Base-by-base conservation (phyloP, 441 rosid genomes). In the Croton laevigatus region DNA sequence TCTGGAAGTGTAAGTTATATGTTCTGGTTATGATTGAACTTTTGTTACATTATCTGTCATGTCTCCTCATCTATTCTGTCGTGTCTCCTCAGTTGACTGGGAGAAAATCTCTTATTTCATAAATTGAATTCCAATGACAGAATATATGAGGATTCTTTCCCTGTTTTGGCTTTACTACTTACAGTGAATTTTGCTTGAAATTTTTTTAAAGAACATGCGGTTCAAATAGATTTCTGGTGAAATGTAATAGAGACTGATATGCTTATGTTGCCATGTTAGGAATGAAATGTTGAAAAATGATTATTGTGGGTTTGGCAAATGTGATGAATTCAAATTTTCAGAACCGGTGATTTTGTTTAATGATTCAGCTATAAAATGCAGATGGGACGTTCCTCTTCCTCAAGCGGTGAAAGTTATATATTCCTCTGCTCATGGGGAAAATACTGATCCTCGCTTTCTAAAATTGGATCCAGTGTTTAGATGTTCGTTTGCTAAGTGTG, bases 351-450 rank as follows among this genome's bases (percentile, higher is more conserved):
- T 71, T 49, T 58, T 70, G 73, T 73, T 68, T 81, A 51, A 75
- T 75, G 23, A 74, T 74, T 20, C 59, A 32, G 10, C 44, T 40
- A 40, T 40, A 66, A 62, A 71, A 66, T 84, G 91, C 86, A 91
- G 98, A 85, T 95, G 99, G 99, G 98, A 95, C 86, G 87, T 93
- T 79, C 97, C 96, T 77, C 81, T 83, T 85, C 97, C 91, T 69
- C 82, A 62, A 65, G 72, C 86, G 22, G 73, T 86, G 71, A 83
- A 85, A 79, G 75, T 55, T 52, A 65, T 89, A 66, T 93, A 89
- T 78, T 78, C 84, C 77, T 80, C 87, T 73, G 78, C 89, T 60
- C 66, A 75, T 72, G 77, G 67, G 76, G 87, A 83, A 71, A 86
- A 84, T 36, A 83, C 86, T 53, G 99, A 95, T 86, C 99, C 98